These are phyloP conservation scores for Rhodotorula sp. DNA, from an alignment of 1,284 basidiomycete species.

Conservation along the genomic window DNA sequence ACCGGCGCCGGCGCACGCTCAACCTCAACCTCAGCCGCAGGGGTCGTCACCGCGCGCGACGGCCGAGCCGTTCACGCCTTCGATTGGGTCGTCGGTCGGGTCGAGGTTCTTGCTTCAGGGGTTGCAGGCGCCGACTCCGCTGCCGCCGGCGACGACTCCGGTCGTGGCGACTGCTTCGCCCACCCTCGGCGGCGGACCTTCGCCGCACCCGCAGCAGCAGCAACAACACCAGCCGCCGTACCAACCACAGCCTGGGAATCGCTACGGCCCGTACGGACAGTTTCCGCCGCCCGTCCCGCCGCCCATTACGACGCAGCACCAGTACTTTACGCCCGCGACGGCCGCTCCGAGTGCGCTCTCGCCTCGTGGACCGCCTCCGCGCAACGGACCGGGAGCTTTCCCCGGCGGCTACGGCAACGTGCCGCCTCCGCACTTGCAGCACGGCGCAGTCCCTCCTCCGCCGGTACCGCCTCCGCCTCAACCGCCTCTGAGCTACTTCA, in stretches of 20 bases:
- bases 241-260: background rate
- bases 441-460: conserved; percentile 14
- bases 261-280: conserved; percentile 10
- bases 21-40: conserved; percentile 2
- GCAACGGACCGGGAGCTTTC: conserved; percentile 5
- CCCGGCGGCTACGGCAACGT: background rate
- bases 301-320: conserved; percentile 27
- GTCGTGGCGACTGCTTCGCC: conserved; percentile 32
- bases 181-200: background rate
- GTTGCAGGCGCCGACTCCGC: conserved; percentile 16
- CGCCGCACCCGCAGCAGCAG: background rate
- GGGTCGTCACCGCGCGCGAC: conserved; percentile 23
- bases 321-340: conserved; percentile 22
- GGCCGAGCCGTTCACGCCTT: conserved; percentile 23
- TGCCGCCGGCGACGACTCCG: conserved; percentile 35
- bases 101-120: conserved; percentile 33
- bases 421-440: conserved; percentile 5
- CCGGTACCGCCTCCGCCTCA: conserved; percentile 23
- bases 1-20: background rate
- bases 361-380: conserved; percentile 4
- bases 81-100: conserved; percentile 8
- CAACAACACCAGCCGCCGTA: background rate
- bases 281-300: conserved; percentile 16
- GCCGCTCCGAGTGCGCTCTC: conserved; percentile 2
- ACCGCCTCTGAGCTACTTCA: conserved; percentile 26